Conservation (phyloP, 257 asterid genomes). For the Linderniella brevidens region DNA sequence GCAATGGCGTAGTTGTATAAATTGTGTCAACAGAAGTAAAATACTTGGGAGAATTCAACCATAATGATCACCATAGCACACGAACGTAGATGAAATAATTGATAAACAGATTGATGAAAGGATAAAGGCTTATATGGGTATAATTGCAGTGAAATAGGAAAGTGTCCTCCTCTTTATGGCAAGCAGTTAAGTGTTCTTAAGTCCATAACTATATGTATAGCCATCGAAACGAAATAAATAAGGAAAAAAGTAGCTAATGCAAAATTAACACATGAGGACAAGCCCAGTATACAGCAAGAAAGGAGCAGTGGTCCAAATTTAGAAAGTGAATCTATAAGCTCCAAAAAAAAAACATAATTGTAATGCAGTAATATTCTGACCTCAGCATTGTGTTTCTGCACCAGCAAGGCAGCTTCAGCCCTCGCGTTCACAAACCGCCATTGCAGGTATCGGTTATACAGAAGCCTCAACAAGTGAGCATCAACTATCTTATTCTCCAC, state of each 20-base stretch:
- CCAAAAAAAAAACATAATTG: neutral
- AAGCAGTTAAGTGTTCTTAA: no score
- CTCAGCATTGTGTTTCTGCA: slow-evolving; percentile 71
- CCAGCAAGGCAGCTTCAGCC: slow-evolving; percentile 48
- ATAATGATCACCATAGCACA: slow-evolving; percentile 3
- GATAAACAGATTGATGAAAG: no score
- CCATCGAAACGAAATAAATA: no score
- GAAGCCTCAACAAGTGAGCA: slow-evolving; percentile 74
- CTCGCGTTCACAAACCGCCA: slow-evolving; percentile 86
- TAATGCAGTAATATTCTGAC: slow-evolving; percentile 24
- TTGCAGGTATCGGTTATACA: slow-evolving; percentile 80
- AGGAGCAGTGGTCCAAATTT: neutral
- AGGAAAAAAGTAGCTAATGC: no score
- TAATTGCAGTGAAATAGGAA: no score
- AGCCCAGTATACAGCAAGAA: neutral
- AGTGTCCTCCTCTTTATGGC: no score
- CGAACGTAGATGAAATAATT: slow-evolving; percentile 1
- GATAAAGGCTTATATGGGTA: no score
- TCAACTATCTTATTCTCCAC: slow-evolving; percentile 75
- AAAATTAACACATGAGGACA: no score
- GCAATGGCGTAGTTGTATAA: no score
- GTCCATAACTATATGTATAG: no score
- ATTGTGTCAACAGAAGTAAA: no score
- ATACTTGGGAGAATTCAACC: no score
- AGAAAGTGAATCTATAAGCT: neutral